Evolutionary conservation across 2,329 filamentous ascomycete species (phyloP).

Genomic region (Sclerotinia nivalis): DNA sequence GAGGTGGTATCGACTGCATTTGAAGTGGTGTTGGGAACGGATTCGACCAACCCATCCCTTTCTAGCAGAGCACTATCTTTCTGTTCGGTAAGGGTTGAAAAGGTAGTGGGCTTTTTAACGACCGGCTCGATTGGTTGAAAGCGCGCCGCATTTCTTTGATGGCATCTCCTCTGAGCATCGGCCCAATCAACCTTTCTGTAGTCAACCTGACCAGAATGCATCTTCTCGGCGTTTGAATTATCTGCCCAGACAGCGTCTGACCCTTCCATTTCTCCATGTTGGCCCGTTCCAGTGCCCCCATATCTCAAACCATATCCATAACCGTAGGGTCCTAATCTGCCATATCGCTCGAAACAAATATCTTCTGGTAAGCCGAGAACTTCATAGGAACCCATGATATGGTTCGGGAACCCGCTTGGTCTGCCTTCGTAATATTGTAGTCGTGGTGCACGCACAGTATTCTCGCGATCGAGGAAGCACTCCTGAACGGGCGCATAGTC

Average conservation of each 20-base stretch:
- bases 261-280: slow-evolving; percentile 81
- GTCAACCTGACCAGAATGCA: slow-evolving; percentile 64
- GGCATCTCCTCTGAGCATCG: slow-evolving; percentile 73
- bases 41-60: slow-evolving; percentile 5
- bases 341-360: slow-evolving; percentile 91
- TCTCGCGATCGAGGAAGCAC: slow-evolving; percentile 74
- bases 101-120: slow-evolving; percentile 28
- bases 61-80: slow-evolving; percentile 25
- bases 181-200: slow-evolving; percentile 78
- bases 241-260: slow-evolving; percentile 76
- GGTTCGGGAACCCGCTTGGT: slow-evolving; percentile 79
- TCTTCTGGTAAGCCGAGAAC: slow-evolving; percentile 76
- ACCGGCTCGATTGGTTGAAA: slow-evolving; percentile 48
- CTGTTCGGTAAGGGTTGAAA: slow-evolving; percentile 15
- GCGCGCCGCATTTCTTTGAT: slow-evolving; percentile 66
- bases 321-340: slow-evolving; percentile 84
- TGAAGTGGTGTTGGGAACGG: neutral
- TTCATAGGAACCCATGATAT: slow-evolving; percentile 84
- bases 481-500: slow-evolving; percentile 59
- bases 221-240: slow-evolving; percentile 24
- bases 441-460: slow-evolving; percentile 65
- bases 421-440: slow-evolving; percentile 76
- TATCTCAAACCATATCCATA: slow-evolving; percentile 77
- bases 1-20: slow-evolving; percentile 21
- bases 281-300: slow-evolving; percentile 81